Conservation (phyloP, 805 yeast species). For the Komagataella pseudopastoris region DNA sequence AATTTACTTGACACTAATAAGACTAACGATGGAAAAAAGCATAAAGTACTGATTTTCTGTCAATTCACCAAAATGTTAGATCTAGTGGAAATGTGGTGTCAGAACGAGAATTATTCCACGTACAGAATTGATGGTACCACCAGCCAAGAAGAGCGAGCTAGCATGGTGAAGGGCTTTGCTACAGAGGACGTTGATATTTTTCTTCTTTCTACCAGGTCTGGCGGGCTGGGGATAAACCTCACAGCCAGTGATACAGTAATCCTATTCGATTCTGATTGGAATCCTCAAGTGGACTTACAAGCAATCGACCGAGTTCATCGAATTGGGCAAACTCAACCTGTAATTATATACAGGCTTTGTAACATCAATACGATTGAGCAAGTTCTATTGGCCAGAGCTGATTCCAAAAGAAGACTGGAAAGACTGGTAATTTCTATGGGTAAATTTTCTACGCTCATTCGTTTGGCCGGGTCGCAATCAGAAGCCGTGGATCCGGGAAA, state of each 20-base stretch:
- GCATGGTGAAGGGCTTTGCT: constrained; percentile 40
- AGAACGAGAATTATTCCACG: constrained; percentile 25
- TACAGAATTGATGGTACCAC: constrained; percentile 73
- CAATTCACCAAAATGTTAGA: constrained; percentile 84
- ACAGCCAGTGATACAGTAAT: constrained; percentile 84
- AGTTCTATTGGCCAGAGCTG: constrained; percentile 63
- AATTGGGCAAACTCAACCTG: constrained; percentile 82
- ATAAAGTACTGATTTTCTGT: constrained; percentile 70
- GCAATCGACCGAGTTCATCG: constrained; percentile 95
- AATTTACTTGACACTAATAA: constrained; percentile 20
- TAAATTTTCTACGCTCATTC: constrained; percentile 27
- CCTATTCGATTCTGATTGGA: constrained; percentile 90
- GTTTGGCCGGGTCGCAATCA: constrained; percentile 3
- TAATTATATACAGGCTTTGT: constrained; percentile 66
- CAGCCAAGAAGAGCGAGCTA: constrained; percentile 50
- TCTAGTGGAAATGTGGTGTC: constrained; percentile 63
- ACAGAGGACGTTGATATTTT: constrained; percentile 33
- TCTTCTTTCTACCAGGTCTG: constrained; percentile 81
- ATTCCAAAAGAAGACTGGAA: constrained; percentile 68
- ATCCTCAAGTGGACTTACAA: constrained; percentile 92
- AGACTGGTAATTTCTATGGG: constrained; percentile 63
- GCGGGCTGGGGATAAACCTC: constrained; percentile 85
- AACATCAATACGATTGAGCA: constrained; percentile 76
- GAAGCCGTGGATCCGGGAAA: constrained; percentile 5
- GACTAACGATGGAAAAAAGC: constrained; percentile 20